These are phyloP conservation scores for Peniophora sp. DNA, from an alignment of 1,284 basidiomycete genomes.

Conservation along the genomic window DNA sequence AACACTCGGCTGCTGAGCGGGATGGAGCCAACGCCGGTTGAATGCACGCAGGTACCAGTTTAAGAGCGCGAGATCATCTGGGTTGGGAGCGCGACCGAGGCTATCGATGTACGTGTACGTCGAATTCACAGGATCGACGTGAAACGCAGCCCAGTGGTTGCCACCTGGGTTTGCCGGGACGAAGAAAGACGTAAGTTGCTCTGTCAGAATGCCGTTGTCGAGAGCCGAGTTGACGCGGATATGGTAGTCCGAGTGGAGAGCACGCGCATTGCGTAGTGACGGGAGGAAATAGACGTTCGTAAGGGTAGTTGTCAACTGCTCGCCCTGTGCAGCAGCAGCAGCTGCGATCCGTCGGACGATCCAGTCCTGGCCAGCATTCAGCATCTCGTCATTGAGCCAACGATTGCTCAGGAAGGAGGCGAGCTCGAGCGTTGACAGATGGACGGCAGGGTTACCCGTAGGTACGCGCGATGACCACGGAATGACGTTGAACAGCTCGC, in stretches of 20 bases:
- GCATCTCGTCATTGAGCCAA: constrained; percentile 6
- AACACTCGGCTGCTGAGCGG: constrained; percentile 1
- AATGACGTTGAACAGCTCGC: not conserved
- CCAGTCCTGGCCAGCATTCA: constrained; percentile 1
- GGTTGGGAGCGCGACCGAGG: not conserved
- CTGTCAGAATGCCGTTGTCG: not conserved
- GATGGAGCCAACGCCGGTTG: not conserved
- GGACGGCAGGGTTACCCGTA: not conserved
- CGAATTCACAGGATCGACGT: not conserved
- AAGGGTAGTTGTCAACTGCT: not conserved
- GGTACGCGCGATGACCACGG: not conserved
- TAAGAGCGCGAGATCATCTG: not conserved
- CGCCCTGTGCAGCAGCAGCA: not conserved
- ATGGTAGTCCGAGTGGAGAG: not conserved
- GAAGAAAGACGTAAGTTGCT: not conserved
- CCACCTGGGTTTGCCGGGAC: not conserved
- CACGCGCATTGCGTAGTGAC: not conserved
- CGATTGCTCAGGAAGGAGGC: constrained; percentile 1
- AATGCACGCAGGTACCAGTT: not conserved
- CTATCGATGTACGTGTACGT: constrained; percentile 2
- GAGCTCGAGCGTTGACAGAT: not conserved
- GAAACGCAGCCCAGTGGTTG: constrained; percentile 10
- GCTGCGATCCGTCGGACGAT: not conserved
- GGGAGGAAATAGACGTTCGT: not conserved
- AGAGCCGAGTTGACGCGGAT: not conserved